These are phyloP conservation scores for Sistotremastrum niveocremeum DNA, from an alignment of 768 basidiomycete genomes.

Conservation along the genomic window DNA sequence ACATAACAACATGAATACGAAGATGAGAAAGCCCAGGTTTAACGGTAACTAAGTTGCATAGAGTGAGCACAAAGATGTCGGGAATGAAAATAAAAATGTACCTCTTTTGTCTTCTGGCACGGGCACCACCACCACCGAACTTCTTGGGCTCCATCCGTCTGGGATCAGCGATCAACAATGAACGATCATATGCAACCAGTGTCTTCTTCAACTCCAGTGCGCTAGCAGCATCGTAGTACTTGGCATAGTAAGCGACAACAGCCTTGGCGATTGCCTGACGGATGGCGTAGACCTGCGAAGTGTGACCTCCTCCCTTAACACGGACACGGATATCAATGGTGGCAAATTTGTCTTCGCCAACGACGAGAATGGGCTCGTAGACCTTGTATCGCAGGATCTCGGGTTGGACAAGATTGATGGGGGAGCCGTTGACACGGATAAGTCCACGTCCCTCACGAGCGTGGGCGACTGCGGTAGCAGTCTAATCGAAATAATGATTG, in stretches of 20 bases:
- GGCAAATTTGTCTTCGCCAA: slow-evolving; percentile 78
- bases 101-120: slow-evolving; percentile 98
- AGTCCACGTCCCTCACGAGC: slow-evolving; percentile 93
- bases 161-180: slow-evolving; percentile 83
- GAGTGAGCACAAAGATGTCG: slow-evolving; percentile 7
- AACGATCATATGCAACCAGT: slow-evolving; percentile 88
- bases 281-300: slow-evolving; percentile 96
- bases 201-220: slow-evolving; percentile 98
- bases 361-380: slow-evolving; percentile 93
- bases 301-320: slow-evolving; percentile 98
- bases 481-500: slow-evolving; percentile 32
- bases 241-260: slow-evolving; percentile 94
- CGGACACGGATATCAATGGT: slow-evolving; percentile 92
- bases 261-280: slow-evolving; percentile 98
- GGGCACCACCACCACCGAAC: slow-evolving; percentile 96
- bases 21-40: slow-evolving; percentile 23
- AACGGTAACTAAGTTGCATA: slow-evolving; percentile 56
- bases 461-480: slow-evolving; percentile 95
- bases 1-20: slow-evolving; percentile 22
- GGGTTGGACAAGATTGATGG: slow-evolving; percentile 90
- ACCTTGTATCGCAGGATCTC: slow-evolving; percentile 96
- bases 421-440: slow-evolving; percentile 93
- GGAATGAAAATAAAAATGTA: slow-evolving; percentile 20
- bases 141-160: slow-evolving; percentile 99
- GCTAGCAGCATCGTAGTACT: slow-evolving; percentile 95